Base-by-base conservation (phyloP, 805 yeast species). In the Saccharomycopsis javanensis region DNA sequence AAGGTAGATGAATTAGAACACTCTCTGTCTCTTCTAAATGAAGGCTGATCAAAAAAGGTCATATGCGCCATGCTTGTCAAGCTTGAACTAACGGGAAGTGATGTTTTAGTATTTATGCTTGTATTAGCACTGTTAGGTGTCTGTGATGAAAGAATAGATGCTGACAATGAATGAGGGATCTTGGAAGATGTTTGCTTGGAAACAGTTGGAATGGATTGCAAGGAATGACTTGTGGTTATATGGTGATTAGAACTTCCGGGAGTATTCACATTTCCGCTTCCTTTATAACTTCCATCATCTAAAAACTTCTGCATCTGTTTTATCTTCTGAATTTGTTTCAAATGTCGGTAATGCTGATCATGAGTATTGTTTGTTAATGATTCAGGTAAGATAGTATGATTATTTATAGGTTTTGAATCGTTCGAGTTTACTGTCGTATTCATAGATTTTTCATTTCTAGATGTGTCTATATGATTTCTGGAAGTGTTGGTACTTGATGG, bases 1-100 rank as follows among this genome's bases (percentile, higher is more conserved):
- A 58, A 13, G 11, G 61, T 60, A 7, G 59, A 56, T 5, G 63
- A 50, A 25, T 56, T 60, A 4, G 63, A 60, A 27, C 56, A 58
- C 28, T 58, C 61, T 6, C 63, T 23, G 33, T 42, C 35, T 53
- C 35, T 25, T 8, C 11, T 23, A 20, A 42, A 42, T 5, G 48
- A 42, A 2, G 46, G 55, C 20, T 53, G 55, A 28, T 31, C 52
- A 50, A 50, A 30, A 18, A 50, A 16, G 13, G 34, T 30, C 37
- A 50, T 50, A 28, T 50, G 52, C 6, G 48, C 48, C 48, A 42
- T 42, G 6, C 48, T 42, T 42, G 48, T 42, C 48, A 42, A 20
- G 13, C 48, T 42, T 42, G 48, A 42, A 23, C 48, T 42, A 20
- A 20, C 28, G 3, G 48, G 48, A 20, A 42, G 23, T 11, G 48